A percentile compares a stretch with the other conserved stretches of the same genome.
phyloP scores from a whole-genome alignment of 1,284 basidiomycete genomes.

The Ustilago cynodontis region DNA sequence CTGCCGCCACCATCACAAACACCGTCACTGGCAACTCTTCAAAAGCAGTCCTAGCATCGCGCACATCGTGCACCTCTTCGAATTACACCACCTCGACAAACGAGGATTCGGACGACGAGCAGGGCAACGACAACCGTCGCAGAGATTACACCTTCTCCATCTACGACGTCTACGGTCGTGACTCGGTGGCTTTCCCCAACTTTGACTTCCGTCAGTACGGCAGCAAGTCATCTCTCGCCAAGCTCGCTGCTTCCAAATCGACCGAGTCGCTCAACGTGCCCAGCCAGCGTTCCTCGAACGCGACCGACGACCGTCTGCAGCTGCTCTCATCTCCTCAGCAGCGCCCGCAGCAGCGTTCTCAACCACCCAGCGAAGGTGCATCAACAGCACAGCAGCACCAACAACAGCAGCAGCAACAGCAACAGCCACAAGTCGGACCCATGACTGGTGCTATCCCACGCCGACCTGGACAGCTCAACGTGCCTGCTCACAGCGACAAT shows the following conservation, averaged over 20 bases:
- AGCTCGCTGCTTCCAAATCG: constrained; percentile 43
- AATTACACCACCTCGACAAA: constrained; percentile 54
- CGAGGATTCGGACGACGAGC: constrained; percentile 59
- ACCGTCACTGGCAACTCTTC: constrained; percentile 18
- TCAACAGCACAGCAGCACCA: neutral
- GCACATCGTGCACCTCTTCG: constrained; percentile 47
- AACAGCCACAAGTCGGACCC: constrained; percentile 8
- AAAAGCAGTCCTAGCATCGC: constrained; percentile 20
- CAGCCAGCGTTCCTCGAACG: constrained; percentile 23
- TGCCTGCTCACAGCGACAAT: constrained; percentile 30
- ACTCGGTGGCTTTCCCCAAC: constrained; percentile 67
- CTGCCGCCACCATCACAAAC: constrained; percentile 8
- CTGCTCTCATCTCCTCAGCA: constrained; percentile 36
- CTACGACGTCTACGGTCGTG: constrained; percentile 66
- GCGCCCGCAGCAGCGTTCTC: constrained; percentile 16
- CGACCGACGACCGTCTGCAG: constrained; percentile 31
- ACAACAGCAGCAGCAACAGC: constrained; percentile 9
- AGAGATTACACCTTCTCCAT: constrained; percentile 64
- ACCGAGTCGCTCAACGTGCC: constrained; percentile 42
- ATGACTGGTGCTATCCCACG: constrained; percentile 12
- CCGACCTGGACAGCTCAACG: constrained; percentile 34
- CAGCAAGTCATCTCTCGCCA: constrained; percentile 46
- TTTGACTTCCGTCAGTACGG: constrained; percentile 55
- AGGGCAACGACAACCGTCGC: constrained; percentile 29
- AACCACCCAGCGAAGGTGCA: constrained; percentile 5